These are phyloP conservation scores for Lactarius hatsudake DNA, from an alignment of 768 basidiomycete genomes.

Conservation along the genomic window DNA sequence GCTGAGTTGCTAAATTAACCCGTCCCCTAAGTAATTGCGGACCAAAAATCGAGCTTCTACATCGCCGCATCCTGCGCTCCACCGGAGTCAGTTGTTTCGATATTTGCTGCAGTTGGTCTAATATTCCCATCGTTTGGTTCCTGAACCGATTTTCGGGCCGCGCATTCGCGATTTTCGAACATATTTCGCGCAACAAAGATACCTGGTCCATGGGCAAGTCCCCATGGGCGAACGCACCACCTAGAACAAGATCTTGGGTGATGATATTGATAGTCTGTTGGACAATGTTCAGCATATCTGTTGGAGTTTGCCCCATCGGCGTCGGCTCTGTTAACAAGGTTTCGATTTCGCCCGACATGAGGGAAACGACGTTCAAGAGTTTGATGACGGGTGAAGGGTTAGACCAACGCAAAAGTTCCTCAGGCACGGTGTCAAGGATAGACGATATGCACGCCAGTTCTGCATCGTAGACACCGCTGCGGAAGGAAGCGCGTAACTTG, in stretches of 20 bases:
- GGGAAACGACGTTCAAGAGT: background rate
- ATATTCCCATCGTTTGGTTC: background rate
- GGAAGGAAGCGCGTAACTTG: background rate
- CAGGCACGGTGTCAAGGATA: background rate
- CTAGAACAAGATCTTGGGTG: background rate
- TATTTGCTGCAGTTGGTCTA: background rate
- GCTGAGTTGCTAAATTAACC: background rate
- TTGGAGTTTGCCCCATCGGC: no score
- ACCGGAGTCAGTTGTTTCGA: background rate
- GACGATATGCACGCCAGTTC: background rate
- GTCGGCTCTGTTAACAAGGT: background rate
- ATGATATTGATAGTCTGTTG: background rate
- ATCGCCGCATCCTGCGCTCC: background rate
- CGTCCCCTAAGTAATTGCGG: background rate
- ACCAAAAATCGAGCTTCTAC: background rate
- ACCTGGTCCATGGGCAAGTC: background rate
- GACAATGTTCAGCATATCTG: background rate
- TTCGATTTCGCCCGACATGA: background rate
- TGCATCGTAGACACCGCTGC: background rate
- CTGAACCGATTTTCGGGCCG: background rate
- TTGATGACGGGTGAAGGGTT: background rate
- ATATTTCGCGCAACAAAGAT: background rate
- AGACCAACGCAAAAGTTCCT: background rate
- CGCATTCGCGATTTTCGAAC: background rate
- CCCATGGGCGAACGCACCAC: background rate